These are phyloP conservation scores for Scleroderma citrinum DNA, from an alignment of 768 basidiomycete genomes.

Conservation along the genomic window DNA sequence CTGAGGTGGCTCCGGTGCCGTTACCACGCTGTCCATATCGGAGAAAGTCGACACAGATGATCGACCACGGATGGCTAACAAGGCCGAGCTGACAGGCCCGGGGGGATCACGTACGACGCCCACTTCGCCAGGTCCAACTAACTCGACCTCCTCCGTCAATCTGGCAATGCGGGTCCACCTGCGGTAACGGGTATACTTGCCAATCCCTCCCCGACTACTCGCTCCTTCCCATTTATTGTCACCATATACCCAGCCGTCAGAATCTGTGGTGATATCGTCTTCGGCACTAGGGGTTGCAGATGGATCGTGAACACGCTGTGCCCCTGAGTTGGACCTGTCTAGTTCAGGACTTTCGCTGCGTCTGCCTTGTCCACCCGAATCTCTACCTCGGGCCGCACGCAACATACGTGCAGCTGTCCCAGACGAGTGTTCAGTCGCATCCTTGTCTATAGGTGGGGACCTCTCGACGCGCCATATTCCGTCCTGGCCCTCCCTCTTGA, in stretches of 20 bases:
- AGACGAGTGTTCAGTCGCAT: slow-evolving; percentile 39
- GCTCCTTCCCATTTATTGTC: slow-evolving; percentile 93
- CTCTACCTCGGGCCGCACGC: slow-evolving; percentile 49
- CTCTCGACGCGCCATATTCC: slow-evolving; percentile 52
- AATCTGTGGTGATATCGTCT: slow-evolving; percentile 62
- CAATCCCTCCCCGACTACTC: slow-evolving; percentile 73
- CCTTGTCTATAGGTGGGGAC: slow-evolving; percentile 44
- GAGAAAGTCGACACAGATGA: slow-evolving; percentile 23
- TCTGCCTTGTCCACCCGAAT: slow-evolving; percentile 15
- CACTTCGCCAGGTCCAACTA: slow-evolving; percentile 35
- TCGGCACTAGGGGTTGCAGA: slow-evolving; percentile 31
- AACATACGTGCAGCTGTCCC: slow-evolving; percentile 37
- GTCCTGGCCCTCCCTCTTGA: slow-evolving; percentile 48
- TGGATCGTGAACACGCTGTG: slow-evolving; percentile 23
- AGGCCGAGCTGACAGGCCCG: slow-evolving; percentile 13
- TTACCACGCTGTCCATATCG: slow-evolving; percentile 25
- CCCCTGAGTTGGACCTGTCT: slow-evolving; percentile 14
- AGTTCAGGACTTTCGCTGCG: slow-evolving; percentile 17
- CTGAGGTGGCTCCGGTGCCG: slow-evolving; percentile 15
- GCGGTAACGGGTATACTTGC: slow-evolving; percentile 86
- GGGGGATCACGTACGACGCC: slow-evolving; percentile 24
- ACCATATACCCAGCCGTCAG: slow-evolving; percentile 89
- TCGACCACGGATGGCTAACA: slow-evolving; percentile 17
- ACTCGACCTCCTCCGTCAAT: slow-evolving; percentile 65
- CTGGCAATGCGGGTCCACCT: slow-evolving; percentile 84